Evolutionary conservation across 306 rosid species (phyloP).

Genomic region (Herpetospermum pedunculosum): DNA sequence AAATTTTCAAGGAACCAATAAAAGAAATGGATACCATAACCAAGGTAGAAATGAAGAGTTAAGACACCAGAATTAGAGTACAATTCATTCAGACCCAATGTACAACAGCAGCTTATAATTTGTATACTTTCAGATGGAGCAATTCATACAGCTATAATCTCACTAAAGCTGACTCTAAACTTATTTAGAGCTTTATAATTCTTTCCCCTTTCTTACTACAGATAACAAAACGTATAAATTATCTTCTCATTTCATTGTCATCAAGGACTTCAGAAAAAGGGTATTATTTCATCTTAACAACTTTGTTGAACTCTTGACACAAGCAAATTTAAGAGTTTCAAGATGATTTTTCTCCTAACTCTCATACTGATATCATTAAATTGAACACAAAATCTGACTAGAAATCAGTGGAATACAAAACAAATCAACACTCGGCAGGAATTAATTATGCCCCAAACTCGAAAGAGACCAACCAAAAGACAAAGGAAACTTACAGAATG

Average conservation of each 20-base stretch:
- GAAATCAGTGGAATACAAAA: background rate
- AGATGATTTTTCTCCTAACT: background rate
- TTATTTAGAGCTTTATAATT: background rate
- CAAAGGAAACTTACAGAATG: constrained; percentile 58
- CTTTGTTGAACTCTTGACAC: background rate
- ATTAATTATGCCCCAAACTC: background rate
- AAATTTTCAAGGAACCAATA: background rate
- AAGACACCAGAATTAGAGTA: background rate
- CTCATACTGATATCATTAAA: too few relatives aligned
- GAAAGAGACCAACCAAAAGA: background rate
- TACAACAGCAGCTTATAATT: background rate
- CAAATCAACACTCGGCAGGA: background rate
- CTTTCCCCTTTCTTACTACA: background rate
- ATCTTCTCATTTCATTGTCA: background rate
- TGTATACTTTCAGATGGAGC: background rate
- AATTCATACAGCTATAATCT: background rate
- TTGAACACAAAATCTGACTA: too few relatives aligned
- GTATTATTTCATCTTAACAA: background rate
- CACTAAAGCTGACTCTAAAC: background rate
- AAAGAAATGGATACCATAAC: background rate
- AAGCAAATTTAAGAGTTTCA: background rate
- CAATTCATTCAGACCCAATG: background rate
- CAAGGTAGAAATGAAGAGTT: background rate
- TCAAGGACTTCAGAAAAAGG: background rate
- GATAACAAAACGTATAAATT: background rate